phyloP scores from a whole-genome alignment of 495 filamentous ascomycete genomes.

The Trichoderma gamsii region DNA sequence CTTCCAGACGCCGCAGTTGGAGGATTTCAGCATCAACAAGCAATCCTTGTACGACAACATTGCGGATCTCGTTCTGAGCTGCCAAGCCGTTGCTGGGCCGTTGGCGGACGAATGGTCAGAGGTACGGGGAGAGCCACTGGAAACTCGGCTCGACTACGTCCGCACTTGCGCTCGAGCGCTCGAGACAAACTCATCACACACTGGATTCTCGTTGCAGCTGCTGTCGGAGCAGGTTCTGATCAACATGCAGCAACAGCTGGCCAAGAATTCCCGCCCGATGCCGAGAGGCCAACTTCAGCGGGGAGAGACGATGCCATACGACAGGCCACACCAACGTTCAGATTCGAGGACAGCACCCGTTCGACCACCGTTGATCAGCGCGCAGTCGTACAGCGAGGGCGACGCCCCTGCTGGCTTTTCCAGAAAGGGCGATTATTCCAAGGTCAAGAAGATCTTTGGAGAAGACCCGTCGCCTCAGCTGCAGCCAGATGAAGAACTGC shows the following conservation, averaged over 20 bases:
- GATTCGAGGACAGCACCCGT: slow-evolving; percentile 33
- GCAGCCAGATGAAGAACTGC: slow-evolving; percentile 58
- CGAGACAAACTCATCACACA: slow-evolving; percentile 78
- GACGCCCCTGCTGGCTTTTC: slow-evolving; percentile 52
- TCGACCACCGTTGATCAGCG: slow-evolving; percentile 42
- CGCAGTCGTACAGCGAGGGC: slow-evolving; percentile 64
- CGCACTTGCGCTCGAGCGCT: slow-evolving; percentile 68
- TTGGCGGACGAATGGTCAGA: slow-evolving; percentile 94
- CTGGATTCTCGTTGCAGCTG: slow-evolving; percentile 79
- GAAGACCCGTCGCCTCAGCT: slow-evolving; percentile 61
- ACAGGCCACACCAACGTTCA: slow-evolving; percentile 41
- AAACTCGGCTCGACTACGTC: slow-evolving; percentile 76
- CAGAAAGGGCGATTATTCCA: slow-evolving; percentile 65
- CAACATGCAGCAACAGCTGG: slow-evolving; percentile 37
- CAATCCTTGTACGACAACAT: slow-evolving; percentile 88
- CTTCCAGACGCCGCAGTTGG: slow-evolving; percentile 76
- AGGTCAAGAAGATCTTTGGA: slow-evolving; percentile 83
- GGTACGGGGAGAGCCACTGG: slow-evolving; percentile 82
- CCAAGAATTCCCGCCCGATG: slow-evolving; percentile 30
- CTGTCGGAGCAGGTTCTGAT: slow-evolving; percentile 69
- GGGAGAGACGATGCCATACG: slow-evolving; percentile 40
- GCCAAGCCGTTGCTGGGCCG: slow-evolving; percentile 81
- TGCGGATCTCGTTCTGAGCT: slow-evolving; percentile 78
- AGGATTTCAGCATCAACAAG: slow-evolving; percentile 84
- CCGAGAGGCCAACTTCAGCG: slow-evolving; percentile 37